Conservation (phyloP, 805 yeast species). For the Citeromyces matritensis region DNA sequence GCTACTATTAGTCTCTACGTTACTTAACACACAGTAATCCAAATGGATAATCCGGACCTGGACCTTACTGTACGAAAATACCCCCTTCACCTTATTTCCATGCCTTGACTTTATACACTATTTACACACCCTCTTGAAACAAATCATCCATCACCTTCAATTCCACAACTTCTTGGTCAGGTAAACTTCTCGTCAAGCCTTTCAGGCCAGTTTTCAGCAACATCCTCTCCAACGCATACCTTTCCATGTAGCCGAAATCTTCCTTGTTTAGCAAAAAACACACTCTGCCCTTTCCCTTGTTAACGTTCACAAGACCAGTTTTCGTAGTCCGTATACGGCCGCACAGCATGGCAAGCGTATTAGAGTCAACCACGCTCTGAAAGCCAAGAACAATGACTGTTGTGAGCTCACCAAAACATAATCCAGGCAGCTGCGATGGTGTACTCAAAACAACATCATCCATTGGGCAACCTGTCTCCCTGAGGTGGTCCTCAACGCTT, state of each 20-base stretch:
- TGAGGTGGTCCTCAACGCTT: not conserved
- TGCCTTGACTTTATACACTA: too few relatives aligned
- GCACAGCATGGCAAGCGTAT: slow-evolving; percentile 8
- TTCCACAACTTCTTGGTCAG: too few relatives aligned
- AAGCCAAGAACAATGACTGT: slow-evolving; percentile 14
- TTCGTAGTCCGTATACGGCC: slow-evolving; percentile 11
- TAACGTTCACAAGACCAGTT: not conserved
- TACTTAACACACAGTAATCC: too few relatives aligned
- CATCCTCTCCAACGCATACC: slow-evolving; percentile 15
- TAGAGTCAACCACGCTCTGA: slow-evolving; percentile 11
- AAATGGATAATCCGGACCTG: too few relatives aligned
- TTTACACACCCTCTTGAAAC: too few relatives aligned
- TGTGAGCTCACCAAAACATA: slow-evolving; percentile 11
- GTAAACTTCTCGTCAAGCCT: not conserved
- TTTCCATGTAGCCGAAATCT: slow-evolving; percentile 13
- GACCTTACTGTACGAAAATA: too few relatives aligned
- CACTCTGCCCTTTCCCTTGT: slow-evolving; percentile 3
- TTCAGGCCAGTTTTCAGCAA: slow-evolving; percentile 6
- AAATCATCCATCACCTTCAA: too few relatives aligned
- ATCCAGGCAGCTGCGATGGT: slow-evolving; percentile 10
- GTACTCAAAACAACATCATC: slow-evolving; percentile 6
- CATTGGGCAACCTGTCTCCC: not conserved
- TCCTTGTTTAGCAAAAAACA: slow-evolving; percentile 7
- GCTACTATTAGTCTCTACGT: too few relatives aligned
- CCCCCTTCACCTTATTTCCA: too few relatives aligned